These are phyloP conservation scores for Phaffia rhodozyma DNA, from an alignment of 1,284 basidiomycete genomes.

Conservation along the genomic window DNA sequence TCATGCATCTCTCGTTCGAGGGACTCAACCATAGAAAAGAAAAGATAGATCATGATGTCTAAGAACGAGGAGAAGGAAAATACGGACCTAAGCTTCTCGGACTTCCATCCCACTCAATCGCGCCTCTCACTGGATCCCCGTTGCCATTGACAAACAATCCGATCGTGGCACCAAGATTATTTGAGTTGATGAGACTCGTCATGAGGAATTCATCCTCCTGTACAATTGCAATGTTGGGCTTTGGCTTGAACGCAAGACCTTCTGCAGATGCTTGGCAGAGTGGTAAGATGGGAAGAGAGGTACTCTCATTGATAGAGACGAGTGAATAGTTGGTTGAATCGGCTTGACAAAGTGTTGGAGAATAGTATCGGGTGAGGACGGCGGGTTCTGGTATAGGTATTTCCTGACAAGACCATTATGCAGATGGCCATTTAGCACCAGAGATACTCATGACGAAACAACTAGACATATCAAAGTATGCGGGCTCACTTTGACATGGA, in stretches of 20 bases:
- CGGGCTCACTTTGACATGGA: slow-evolving; percentile 47
- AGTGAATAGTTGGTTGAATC: slow-evolving; percentile 60
- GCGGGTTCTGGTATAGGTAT: slow-evolving; percentile 59
- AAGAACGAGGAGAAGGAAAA: background rate
- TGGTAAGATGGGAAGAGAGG: slow-evolving; percentile 58
- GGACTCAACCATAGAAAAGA: background rate
- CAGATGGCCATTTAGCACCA: background rate
- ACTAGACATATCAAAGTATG: background rate
- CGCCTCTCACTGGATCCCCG: slow-evolving; percentile 78
- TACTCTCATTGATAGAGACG: slow-evolving; percentile 57
- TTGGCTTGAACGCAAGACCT: slow-evolving; percentile 31
- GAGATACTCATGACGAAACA: background rate
- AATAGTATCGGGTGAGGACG: slow-evolving; percentile 51
- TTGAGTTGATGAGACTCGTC: slow-evolving; percentile 29
- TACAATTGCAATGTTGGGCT: slow-evolving; percentile 63
- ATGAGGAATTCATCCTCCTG: slow-evolving; percentile 58
- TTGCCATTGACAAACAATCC: slow-evolving; percentile 71
- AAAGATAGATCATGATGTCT: slow-evolving; percentile 1
- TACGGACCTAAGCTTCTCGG: slow-evolving; percentile 60
- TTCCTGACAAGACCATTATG: slow-evolving; percentile 47
- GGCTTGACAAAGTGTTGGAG: slow-evolving; percentile 59
- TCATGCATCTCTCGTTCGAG: no score
- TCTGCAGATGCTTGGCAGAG: slow-evolving; percentile 50
- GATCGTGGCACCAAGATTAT: slow-evolving; percentile 55
- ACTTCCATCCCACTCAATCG: slow-evolving; percentile 68